Base-by-base conservation (phyloP, 73 alveolate genomes). In the Paramecium biaurelia region DNA sequence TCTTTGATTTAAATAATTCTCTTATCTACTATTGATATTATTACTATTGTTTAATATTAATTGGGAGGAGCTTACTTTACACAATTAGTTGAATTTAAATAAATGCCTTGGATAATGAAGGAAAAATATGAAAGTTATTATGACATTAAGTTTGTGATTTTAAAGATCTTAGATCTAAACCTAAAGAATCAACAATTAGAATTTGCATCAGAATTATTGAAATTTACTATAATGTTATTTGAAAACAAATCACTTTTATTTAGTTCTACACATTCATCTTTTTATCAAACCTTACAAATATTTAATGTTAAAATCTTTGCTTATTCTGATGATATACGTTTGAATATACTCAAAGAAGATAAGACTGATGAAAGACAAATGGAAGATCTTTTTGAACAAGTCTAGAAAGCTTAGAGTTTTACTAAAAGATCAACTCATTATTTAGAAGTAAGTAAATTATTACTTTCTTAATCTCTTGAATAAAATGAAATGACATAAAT, bases 371-470 rank as follows among this genome's bases (percentile, higher is more conserved):
- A 26, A 32, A 67, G 49, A 30, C 11, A 67, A 32, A 67, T 67
- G 38, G 84, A 67, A 24, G 84, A 67, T 30, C 38, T 67, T 8
- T 67, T 67, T 24, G 38, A 67, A 67, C 3, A 30, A 67, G 84
- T 67, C 1, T 67, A 32, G 20, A 26, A 67, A 9, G 38, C 84
- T 10, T 32, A 67, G 7, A 32, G 49, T 26, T 14, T 26, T 67
- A 67, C 45, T 7, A 67, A 67, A 12, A 21, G 45, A 67, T 4
- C 18, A 30, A 67, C 5, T 67, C 12, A 67, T 10, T 32, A 30
- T 67, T 67, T 67, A 30, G 84, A 67, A 67, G 84, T 67, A 30
- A 30, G 49, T 26, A 67, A 67, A n/a, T 67, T 67, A 67, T 67
- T 67, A 7, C 12, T 67, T 2, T 67, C 84, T 24, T 67, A 67